phyloP scores from a whole-genome alignment of 441 rosid genomes.

The Manihot esculenta region DNA sequence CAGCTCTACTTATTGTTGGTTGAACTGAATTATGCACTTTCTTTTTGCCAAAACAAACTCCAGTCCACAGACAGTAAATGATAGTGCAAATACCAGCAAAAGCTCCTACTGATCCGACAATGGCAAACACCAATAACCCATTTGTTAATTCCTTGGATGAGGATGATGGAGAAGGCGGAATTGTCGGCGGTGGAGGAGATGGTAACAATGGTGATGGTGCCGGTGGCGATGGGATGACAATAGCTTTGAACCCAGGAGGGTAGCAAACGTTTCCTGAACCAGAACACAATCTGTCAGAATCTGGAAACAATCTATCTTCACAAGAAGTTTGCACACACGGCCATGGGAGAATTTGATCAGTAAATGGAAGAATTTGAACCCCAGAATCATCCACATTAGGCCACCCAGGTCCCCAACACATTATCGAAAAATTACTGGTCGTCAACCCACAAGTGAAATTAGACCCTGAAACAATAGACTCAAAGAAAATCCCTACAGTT shows the following conservation, averaged over 20 bases:
- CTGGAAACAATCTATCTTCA: slow-evolving; percentile 50
- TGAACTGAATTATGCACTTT: slow-evolving; percentile 66
- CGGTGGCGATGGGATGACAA: slow-evolving; percentile 3
- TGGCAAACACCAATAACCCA: slow-evolving; percentile 57
- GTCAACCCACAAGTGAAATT: slow-evolving; percentile 70
- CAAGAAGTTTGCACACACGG: slow-evolving; percentile 59
- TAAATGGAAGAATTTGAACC: slow-evolving; percentile 35
- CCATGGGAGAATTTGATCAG: slow-evolving; percentile 54
- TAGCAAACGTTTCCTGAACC: slow-evolving; percentile 61
- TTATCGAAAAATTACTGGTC: slow-evolving; percentile 43
- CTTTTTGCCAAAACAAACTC: slow-evolving; percentile 58
- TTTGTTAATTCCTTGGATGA: slow-evolving; percentile 41
- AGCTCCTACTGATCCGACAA: slow-evolving; percentile 73
- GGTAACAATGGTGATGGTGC: slow-evolving; percentile 13
- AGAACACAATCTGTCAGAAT: slow-evolving; percentile 49
- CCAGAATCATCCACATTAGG: slow-evolving; percentile 18
- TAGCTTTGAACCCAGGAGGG: slow-evolving; percentile 31
- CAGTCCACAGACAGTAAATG: slow-evolving; percentile 70
- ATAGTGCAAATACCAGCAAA: slow-evolving; percentile 57
- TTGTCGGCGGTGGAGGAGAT: slow-evolving; percentile 9
- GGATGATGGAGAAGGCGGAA: slow-evolving; percentile 10
- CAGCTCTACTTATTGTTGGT: slow-evolving; percentile 58
- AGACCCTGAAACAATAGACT: slow-evolving; percentile 65
- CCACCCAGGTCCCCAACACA: slow-evolving; percentile 83
- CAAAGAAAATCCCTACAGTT: slow-evolving; percentile 42